phyloP scores from a whole-genome alignment of 768 basidiomycete species.

The Imleria badia region DNA sequence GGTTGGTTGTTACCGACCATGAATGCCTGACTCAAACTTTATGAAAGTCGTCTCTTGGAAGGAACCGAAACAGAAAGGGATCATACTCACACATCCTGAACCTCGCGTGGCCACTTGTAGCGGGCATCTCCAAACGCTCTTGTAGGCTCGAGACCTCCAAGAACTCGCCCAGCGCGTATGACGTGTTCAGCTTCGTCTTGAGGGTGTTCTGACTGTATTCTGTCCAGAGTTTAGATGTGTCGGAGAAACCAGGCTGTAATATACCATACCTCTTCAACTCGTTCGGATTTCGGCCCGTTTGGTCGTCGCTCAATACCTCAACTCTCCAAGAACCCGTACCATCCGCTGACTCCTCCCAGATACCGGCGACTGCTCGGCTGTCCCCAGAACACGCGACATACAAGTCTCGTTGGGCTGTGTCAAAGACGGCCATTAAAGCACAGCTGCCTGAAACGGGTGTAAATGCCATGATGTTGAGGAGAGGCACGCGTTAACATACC shows the following conservation, averaged over 20 bases:
- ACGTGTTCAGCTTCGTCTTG: conserved; percentile 69
- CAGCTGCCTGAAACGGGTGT: conserved; percentile 66
- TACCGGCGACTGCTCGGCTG: conserved; percentile 92
- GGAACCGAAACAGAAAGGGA: not conserved
- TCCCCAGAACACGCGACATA: conserved; percentile 95
- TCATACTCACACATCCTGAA: conserved; percentile 64
- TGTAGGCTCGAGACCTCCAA: conserved; percentile 85
- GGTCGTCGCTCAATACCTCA: conserved; percentile 93
- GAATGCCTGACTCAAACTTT: conserved; percentile 64
- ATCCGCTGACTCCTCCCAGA: conserved; percentile 70
- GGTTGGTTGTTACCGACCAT: conserved; percentile 58
- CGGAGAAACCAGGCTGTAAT: not conserved
- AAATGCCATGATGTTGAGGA: conserved; percentile 8
- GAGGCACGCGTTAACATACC: conserved; percentile 37
- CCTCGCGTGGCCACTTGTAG: conserved; percentile 80
- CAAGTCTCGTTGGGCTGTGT: conserved; percentile 76
- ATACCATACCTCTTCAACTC: conserved; percentile 73
- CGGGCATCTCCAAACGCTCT: conserved; percentile 88
- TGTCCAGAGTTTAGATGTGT: conserved; percentile 26
- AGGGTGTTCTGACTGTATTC: conserved; percentile 84
- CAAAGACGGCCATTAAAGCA: conserved; percentile 84
- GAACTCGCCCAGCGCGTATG: conserved; percentile 75
- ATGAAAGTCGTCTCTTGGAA: not conserved
- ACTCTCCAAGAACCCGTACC: conserved; percentile 82
- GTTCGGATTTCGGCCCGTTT: conserved; percentile 87